Evolutionary conservation across 805 yeast species (phyloP).

Genomic region (Wickerhamiella spandovensis): DNA sequence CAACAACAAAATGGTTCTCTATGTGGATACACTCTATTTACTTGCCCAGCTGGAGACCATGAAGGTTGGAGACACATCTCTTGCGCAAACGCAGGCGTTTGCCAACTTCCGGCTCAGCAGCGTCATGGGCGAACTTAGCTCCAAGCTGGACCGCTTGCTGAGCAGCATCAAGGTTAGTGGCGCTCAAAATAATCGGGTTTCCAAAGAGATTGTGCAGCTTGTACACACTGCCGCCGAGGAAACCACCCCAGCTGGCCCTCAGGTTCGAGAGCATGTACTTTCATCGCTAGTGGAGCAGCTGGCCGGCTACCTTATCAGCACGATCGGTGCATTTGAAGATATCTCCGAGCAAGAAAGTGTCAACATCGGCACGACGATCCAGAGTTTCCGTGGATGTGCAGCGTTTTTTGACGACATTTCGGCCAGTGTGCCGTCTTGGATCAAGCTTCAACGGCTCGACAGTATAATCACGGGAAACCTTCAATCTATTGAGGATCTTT

Average conservation of each 20-base stretch:
- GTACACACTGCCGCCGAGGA: conserved; percentile 10
- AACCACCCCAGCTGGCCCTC: conserved; percentile 13
- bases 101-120: conserved; percentile 6
- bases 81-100: conserved; percentile 3
- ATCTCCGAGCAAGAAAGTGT: conserved; percentile 22
- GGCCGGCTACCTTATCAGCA: conserved; percentile 13
- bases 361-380: conserved; percentile 7
- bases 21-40: conserved; percentile 12
- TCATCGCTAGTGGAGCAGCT: conserved; percentile 26
- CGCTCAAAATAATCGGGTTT: background rate
- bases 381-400: conserved; percentile 8
- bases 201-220: conserved; percentile 1
- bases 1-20: conserved; percentile 8
- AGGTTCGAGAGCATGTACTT: conserved; percentile 11
- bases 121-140: conserved; percentile 2
- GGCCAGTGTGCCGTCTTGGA: conserved; percentile 24
- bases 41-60: background rate
- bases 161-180: conserved; percentile 1
- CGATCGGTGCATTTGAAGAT: conserved; percentile 16
- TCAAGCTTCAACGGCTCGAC: conserved; percentile 24
- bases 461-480: conserved; percentile 23
- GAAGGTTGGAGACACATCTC: conserved; percentile 1
- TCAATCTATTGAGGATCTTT: conserved; percentile 21
- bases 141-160: conserved; percentile 4
- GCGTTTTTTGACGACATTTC: conserved; percentile 13